These are phyloP conservation scores for Sonneratia caseolaris DNA, from an alignment of 345 rosid genomes.

Conservation along the genomic window DNA sequence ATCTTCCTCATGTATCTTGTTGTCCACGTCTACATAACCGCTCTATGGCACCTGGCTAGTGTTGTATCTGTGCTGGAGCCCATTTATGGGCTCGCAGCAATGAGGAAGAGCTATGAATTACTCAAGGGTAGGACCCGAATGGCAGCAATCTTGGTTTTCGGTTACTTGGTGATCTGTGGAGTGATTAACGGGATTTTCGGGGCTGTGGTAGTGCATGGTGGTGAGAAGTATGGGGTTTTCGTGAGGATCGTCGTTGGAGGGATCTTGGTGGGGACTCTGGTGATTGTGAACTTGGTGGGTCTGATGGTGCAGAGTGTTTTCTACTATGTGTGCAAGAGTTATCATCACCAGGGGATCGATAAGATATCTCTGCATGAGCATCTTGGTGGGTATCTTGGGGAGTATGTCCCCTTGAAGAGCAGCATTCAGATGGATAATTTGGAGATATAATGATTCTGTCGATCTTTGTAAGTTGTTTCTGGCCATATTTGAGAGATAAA, in stretches of 20 bases:
- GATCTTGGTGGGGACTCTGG: conserved; percentile 69
- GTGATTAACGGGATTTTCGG: conserved; percentile 36
- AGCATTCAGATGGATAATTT: conserved; percentile 84
- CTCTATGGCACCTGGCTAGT: conserved; percentile 89
- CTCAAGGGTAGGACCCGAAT: conserved; percentile 49
- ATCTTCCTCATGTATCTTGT: conserved; percentile 41
- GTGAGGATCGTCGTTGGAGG: conserved; percentile 67
- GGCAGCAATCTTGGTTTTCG: conserved; percentile 59
- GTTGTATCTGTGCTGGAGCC: conserved; percentile 91
- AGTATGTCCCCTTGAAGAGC: conserved; percentile 86
- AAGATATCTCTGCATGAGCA: conserved; percentile 75
- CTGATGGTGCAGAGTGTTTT: conserved; percentile 87
- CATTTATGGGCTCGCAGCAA: conserved; percentile 59
- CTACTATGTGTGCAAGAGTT: conserved; percentile 86
- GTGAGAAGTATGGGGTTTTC: conserved; percentile 46
- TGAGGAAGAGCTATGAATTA: conserved; percentile 87
- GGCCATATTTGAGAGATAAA: neutral
- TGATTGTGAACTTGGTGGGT: conserved; percentile 83
- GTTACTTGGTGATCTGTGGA: conserved; percentile 46
- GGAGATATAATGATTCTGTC: conserved; percentile 34
- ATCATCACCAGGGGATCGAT: conserved; percentile 79
- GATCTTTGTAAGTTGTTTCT: neutral
- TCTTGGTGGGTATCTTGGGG: conserved; percentile 92
- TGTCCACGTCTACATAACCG: conserved; percentile 88
- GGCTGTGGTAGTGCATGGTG: conserved; percentile 68